Percentiles rank a stretch among this genome's conserved stretches.
Evolutionary conservation across 1,284 basidiomycete genomes (phyloP).

Genomic region (Vanrija sp.): DNA sequence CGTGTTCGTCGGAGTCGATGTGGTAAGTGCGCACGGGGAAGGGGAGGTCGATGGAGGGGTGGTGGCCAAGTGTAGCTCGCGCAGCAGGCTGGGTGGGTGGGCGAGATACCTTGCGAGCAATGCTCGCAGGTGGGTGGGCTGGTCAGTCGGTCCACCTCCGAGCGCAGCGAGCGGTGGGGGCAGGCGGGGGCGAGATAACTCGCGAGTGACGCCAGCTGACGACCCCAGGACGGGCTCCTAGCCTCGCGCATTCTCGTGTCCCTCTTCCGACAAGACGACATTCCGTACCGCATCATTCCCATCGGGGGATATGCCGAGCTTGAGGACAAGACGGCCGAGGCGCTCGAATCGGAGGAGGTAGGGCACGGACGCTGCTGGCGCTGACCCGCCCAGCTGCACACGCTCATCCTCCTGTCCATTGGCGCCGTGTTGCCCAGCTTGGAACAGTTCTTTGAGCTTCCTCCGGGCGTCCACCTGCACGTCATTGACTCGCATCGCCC

Average conservation of each 20-base stretch:
- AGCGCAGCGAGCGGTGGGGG: too few species aligned
- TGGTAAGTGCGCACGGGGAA: slow-evolving; percentile 31
- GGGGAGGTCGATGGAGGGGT: too few species aligned
- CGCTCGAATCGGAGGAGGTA: slow-evolving; percentile 47
- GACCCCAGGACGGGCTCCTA: slow-evolving; percentile 40
- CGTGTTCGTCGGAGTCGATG: slow-evolving; percentile 43
- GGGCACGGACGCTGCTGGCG: too few species aligned
- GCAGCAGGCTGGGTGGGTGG: too few species aligned
- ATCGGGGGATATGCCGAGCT: slow-evolving; percentile 79
- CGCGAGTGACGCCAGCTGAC: too few species aligned
- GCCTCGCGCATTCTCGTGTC: slow-evolving; percentile 70
- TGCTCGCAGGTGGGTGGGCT: too few species aligned
- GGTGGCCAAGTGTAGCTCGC: too few species aligned
- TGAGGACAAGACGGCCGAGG: slow-evolving; percentile 62
- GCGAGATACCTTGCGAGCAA: too few species aligned
- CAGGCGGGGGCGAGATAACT: too few species aligned
- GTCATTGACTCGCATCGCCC: slow-evolving; percentile 93
- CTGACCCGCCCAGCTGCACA: slow-evolving; percentile 64
- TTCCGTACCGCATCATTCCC: slow-evolving; percentile 86
- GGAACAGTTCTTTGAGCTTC: slow-evolving; percentile 53
- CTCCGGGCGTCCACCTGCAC: slow-evolving; percentile 63
- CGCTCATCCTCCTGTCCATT: slow-evolving; percentile 87
- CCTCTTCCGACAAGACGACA: slow-evolving; percentile 87
- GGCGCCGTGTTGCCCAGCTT: slow-evolving; percentile 77
- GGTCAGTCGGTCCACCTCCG: too few species aligned